Conservation (phyloP, 2,329 filamentous ascomycete genomes). For the Coniochaeta prunicola region DNA sequence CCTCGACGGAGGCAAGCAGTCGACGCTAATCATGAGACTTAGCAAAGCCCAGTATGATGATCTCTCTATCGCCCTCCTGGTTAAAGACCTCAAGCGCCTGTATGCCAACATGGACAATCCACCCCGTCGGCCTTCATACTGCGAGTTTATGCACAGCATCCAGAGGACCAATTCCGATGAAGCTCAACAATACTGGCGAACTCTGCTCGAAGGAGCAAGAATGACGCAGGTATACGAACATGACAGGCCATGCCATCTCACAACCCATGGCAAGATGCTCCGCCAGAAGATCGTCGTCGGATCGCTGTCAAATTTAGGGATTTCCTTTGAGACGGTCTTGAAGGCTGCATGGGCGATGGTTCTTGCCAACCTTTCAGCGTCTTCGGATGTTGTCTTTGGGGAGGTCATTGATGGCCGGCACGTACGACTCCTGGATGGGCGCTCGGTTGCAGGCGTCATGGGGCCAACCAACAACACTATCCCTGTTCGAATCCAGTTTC, state of each 20-base stretch:
- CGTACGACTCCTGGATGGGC: slow-evolving; percentile 28
- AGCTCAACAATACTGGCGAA: slow-evolving; percentile 37
- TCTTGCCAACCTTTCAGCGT: slow-evolving; percentile 40
- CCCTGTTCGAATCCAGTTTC: slow-evolving; percentile 41
- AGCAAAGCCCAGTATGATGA: slow-evolving; percentile 44
- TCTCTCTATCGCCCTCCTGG: slow-evolving; percentile 33
- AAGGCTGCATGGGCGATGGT: slow-evolving; percentile 52
- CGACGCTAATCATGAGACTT: slow-evolving; percentile 38
- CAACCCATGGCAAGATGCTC: slow-evolving; percentile 30
- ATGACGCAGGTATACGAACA: slow-evolving; percentile 40
- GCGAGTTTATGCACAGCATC: slow-evolving; percentile 37
- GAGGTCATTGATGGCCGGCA: slow-evolving; percentile 43
- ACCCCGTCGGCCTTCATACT: slow-evolving; percentile 33
- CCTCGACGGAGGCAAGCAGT: slow-evolving; percentile 39
- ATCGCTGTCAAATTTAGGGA: slow-evolving; percentile 32
- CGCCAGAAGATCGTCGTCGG: slow-evolving; percentile 31
- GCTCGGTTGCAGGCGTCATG: slow-evolving; percentile 49
- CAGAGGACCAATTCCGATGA: slow-evolving; percentile 26
- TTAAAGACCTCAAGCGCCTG: slow-evolving; percentile 40
- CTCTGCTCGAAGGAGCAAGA: slow-evolving; percentile 33
- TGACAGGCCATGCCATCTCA: slow-evolving; percentile 30
- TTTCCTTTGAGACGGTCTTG: slow-evolving; percentile 44
- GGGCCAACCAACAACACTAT: slow-evolving; percentile 38
- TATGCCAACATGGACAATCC: slow-evolving; percentile 30
- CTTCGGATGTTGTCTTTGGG: slow-evolving; percentile 48